phyloP scores from a whole-genome alignment of 805 yeast genomes.

The Metschnikowia borealis region DNA sequence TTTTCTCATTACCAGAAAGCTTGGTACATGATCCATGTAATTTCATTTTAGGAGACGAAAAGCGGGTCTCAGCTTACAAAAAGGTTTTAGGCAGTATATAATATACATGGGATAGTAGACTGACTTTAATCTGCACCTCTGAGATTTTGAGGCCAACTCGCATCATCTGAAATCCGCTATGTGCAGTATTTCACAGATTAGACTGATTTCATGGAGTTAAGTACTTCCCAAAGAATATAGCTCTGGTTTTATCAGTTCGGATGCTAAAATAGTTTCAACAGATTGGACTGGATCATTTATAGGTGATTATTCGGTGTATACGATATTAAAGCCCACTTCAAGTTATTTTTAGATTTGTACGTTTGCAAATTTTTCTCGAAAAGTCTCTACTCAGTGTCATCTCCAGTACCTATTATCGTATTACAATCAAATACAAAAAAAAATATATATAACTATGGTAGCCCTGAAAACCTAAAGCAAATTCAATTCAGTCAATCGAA shows the following conservation, averaged over 20 bases:
- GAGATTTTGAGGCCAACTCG: not conserved
- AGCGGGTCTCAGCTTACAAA: slow-evolving; percentile 28
- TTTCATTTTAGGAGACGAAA: slow-evolving; percentile 39
- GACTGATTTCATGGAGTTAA: not conserved
- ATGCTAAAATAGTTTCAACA: not conserved
- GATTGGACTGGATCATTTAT: too few relatives aligned
- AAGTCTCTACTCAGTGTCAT: too few relatives aligned
- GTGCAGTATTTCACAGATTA: not conserved
- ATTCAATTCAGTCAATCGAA: too few relatives aligned
- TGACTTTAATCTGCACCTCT: not conserved
- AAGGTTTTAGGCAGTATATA: slow-evolving; percentile 1
- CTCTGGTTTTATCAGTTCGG: not conserved
- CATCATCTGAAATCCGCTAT: not conserved
- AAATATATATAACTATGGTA: too few relatives aligned
- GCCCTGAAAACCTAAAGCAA: too few relatives aligned
- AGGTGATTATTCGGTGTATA: not conserved
- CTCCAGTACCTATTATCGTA: too few relatives aligned
- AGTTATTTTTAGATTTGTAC: not conserved
- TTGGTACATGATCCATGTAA: slow-evolving; percentile 28
- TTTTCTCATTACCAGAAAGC: slow-evolving; percentile 15
- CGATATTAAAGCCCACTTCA: not conserved
- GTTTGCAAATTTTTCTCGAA: not conserved
- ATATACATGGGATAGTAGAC: not conserved
- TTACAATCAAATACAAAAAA: too few relatives aligned
- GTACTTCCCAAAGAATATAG: not conserved